Base-by-base conservation (phyloP, 257 asterid species). In the Solanum chmielewskii region DNA sequence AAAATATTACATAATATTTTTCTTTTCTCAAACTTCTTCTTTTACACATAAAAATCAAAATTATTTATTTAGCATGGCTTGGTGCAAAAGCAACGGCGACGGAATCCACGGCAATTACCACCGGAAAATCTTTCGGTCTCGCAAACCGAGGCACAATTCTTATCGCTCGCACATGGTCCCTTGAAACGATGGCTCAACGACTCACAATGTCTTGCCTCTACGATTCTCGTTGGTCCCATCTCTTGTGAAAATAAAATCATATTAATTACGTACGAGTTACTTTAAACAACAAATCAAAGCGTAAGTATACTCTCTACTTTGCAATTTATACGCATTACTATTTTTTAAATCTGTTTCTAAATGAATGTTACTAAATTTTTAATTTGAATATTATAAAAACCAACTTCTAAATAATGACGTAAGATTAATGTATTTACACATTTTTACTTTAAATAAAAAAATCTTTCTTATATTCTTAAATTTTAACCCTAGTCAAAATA, bases 91-190 rank as follows among this genome's bases (percentile, higher is more conserved):
- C 77, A 70, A 3, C 42, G 77, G 13, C n/a, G 77, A 10, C 42
- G 77, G 13, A 70, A 3, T 70, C 96, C 94, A 23, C 25, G 81
- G 90, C 96, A 93, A 11, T 86, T 9, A 11, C 96, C 96, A 41
- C 88, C 91, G 62, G 90, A 2, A n/a, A 92, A 93, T 68, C 95
- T 93, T 88, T 93, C 96, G 0, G 85, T 83, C 87, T 85, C 80
- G 83, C 96, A 93, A 21, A 93, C 91, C 0, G 90, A 18, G 4
- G 44, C 91, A 86, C 96, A 93, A 90, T 93, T 93, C 75, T 74
- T 86, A 18, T 33, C 31, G 9, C 95, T 89, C 25, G 15, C 13
- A 76, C 96, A 93, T 1, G 85, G 13, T 78, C 96, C 96, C 84
- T 64, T 90, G 87, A 90, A 93, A 15, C 68, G 80, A 0, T 70